phyloP scores from a whole-genome alignment of 2,329 filamentous ascomycete genomes.

The Talaromyces sp. region DNA sequence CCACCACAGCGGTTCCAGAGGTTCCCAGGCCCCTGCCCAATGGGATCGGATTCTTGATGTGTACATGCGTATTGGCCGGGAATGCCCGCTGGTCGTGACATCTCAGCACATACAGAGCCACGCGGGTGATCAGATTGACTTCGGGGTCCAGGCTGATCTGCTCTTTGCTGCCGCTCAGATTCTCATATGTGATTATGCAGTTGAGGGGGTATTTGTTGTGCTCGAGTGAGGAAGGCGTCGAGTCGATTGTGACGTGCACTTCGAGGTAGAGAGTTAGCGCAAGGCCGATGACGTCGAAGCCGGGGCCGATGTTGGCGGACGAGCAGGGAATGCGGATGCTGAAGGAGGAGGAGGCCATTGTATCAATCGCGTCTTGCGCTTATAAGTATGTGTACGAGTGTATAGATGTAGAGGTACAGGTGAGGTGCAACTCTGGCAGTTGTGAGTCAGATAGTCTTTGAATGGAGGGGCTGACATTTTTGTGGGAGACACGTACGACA shows the following conservation, averaged over 20 bases:
- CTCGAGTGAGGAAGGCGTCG: slow-evolving; percentile 49
- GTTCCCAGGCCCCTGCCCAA: slow-evolving; percentile 90
- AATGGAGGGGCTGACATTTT: neutral
- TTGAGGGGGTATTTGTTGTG: slow-evolving; percentile 46
- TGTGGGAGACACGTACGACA: neutral
- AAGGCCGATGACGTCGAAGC: slow-evolving; percentile 94
- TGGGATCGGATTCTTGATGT: slow-evolving; percentile 94
- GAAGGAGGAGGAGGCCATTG: slow-evolving; percentile 48
- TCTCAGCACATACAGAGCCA: slow-evolving; percentile 88
- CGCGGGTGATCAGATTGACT: slow-evolving; percentile 87
- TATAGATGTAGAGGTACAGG: neutral
- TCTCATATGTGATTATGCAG: slow-evolving; percentile 88
- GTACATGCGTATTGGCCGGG: slow-evolving; percentile 80
- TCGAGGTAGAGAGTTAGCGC: slow-evolving; percentile 93
- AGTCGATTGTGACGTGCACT: slow-evolving; percentile 73
- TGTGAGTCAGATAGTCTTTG: neutral
- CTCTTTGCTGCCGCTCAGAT: slow-evolving; percentile 65
- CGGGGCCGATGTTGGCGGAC: slow-evolving; percentile 94
- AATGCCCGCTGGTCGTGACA: slow-evolving; percentile 86
- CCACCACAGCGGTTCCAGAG: slow-evolving; percentile 91
- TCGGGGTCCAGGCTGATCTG: slow-evolving; percentile 81
- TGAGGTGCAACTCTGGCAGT: neutral
- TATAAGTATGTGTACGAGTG: neutral
- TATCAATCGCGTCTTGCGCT: slow-evolving; percentile 6
- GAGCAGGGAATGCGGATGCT: slow-evolving; percentile 83